Evolutionary conservation across 2,329 filamentous ascomycete species (phyloP), one percentile per base, ranked within the genome.

Genomic region (Pyrenophora graminea): DNA sequence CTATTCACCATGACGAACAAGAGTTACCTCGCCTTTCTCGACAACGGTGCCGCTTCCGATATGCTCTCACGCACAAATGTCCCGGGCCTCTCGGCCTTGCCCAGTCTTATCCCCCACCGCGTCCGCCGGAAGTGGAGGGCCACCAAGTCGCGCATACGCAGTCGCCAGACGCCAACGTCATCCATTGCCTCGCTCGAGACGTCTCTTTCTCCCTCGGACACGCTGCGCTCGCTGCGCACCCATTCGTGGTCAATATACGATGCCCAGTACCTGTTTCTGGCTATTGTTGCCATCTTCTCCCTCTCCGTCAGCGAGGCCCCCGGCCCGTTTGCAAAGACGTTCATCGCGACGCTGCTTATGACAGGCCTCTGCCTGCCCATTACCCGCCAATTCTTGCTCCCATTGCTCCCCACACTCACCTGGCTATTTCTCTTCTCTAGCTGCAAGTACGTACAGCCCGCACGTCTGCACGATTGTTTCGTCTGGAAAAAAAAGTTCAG

Each of bases 351-450:
- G 1, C 79, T 84, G 45, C 80, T 92, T 55, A 78, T 88, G 53
- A 78, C 85, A 61, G 84, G 91, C 27, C 79, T 96, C 33, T 79
- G 93, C 38, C 83, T 96, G 73, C 93, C 93, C 6, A 82, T 90
- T 43, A 95, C 92, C 3, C 83, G 90, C 58, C 93, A 97, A 73
- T 96, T 97, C 74, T 91, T 96, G 71, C 80, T 96, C 36, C 92
- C 93, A 8, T 91, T 91, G 45, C 80, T 94, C 53, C 88, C 90
- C 6, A 90, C 96, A 58, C 87, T 90, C 73, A 87, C 86, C 19
- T 97, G 92, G 84, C 80, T 97, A 34, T 79, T 97, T 41, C 90
- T 96, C 72, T 97, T 96, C 78, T 96, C 94, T 74, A 87, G 88
- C 58, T 94, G 89, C 80, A 88, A 93, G 91, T 96, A 85, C 79